Percentiles rank a stretch among this genome's conserved stretches.
Evolutionary conservation across 495 filamentous ascomycete species (phyloP).

Genomic region (Tuber calosporum): DNA sequence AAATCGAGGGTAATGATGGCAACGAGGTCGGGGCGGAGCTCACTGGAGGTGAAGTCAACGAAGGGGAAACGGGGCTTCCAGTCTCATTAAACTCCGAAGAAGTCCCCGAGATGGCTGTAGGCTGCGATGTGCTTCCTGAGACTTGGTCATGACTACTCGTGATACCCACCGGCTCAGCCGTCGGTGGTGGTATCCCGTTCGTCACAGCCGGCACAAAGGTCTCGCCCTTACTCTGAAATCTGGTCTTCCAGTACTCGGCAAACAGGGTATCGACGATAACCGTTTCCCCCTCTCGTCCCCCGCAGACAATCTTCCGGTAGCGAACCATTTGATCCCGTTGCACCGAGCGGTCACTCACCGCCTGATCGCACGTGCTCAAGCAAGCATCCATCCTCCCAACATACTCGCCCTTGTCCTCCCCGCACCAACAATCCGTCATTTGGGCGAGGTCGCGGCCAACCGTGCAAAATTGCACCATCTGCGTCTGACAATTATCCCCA

Average conservation of each 20-base stretch:
- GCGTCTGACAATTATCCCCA: slow-evolving; percentile 38
- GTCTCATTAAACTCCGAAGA: background rate
- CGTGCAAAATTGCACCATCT: slow-evolving; percentile 38
- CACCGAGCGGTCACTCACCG: slow-evolving; percentile 19
- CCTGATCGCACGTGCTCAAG: slow-evolving; percentile 32
- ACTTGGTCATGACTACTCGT: background rate
- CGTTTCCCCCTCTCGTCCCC: slow-evolving; percentile 4
- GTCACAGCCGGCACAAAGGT: slow-evolving; percentile 28
- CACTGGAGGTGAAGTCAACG: slow-evolving; percentile 17
- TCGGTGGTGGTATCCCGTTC: slow-evolving; percentile 33
- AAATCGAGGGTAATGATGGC: slow-evolving; percentile 12
- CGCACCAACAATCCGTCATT: slow-evolving; percentile 35
- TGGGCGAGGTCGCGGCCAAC: slow-evolving; percentile 27
- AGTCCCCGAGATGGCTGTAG: background rate
- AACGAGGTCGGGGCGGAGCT: slow-evolving; percentile 11
- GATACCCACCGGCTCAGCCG: slow-evolving; percentile 15
- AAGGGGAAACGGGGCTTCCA: background rate
- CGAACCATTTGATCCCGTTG: slow-evolving; percentile 33
- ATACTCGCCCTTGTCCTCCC: slow-evolving; percentile 17
- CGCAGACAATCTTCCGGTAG: slow-evolving; percentile 32
- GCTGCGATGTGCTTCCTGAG: background rate
- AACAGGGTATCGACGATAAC: slow-evolving; percentile 19
- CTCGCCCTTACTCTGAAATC: slow-evolving; percentile 22
- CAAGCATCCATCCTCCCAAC: slow-evolving; percentile 33
- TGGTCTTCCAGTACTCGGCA: slow-evolving; percentile 33